A percentile compares a stretch with the other conserved stretches of the same genome.
These are phyloP conservation scores for Mycosphaerella arachidis DNA, from an alignment of 2,329 filamentous ascomycete species.

Conservation along the genomic window DNA sequence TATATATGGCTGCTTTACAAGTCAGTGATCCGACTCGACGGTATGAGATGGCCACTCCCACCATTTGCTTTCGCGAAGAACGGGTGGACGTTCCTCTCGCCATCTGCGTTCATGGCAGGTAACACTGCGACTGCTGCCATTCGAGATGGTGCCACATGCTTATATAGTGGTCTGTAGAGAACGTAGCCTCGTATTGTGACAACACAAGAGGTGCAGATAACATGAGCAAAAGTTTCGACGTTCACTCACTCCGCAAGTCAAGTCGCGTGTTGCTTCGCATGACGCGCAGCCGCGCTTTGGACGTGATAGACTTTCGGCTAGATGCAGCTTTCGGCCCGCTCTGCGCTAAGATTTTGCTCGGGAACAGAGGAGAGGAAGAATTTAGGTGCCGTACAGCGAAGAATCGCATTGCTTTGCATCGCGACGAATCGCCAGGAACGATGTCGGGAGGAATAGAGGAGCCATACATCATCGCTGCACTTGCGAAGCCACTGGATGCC, in stretches of 20 bases:
- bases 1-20: not conserved
- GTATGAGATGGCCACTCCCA: not conserved
- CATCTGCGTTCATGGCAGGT: constrained; percentile 25
- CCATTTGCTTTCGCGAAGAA: constrained; percentile 22
- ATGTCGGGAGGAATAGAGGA: constrained; percentile 30
- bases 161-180: not conserved
- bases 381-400: not conserved
- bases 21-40: not conserved
- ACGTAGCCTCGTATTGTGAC: not conserved
- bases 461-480: constrained; percentile 40
- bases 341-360: not conserved
- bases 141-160: constrained; percentile 2
- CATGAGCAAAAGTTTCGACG: not conserved
- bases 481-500: constrained; percentile 41
- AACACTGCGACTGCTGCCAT: constrained; percentile 23
- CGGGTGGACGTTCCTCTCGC: constrained; percentile 26
- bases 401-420: not conserved
- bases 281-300: not conserved
- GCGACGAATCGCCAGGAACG: not conserved
- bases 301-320: not conserved
- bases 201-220: not conserved
- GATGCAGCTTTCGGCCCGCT: not conserved
- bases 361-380: not conserved
- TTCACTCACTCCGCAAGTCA: not conserved
- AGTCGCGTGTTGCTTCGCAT: constrained; percentile 1